These are phyloP conservation scores for Glycyrrhiza uralensis DNA, from an alignment of 306 rosid genomes.

Conservation along the genomic window DNA sequence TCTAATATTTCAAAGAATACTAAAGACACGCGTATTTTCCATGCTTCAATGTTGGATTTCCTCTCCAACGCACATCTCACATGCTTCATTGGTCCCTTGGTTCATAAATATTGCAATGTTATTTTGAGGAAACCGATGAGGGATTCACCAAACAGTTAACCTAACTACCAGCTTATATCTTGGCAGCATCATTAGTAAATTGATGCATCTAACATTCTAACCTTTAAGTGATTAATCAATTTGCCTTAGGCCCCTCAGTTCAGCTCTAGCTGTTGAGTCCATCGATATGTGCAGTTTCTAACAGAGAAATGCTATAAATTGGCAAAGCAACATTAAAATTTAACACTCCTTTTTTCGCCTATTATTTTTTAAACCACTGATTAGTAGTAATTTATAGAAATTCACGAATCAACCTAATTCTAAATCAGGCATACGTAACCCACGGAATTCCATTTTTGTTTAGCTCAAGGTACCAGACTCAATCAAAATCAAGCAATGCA, in stretches of 20 bases:
- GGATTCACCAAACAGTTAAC: background rate
- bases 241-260: background rate
- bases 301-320: background rate
- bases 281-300: background rate
- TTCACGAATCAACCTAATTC: background rate
- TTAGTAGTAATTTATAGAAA: background rate
- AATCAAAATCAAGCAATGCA: background rate
- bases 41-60: background rate
- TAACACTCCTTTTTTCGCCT: background rate
- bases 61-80: no score
- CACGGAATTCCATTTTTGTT: background rate
- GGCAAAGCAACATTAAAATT: background rate
- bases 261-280: background rate
- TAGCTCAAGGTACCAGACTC: background rate
- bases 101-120: constrained; percentile 10
- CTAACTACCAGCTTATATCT: background rate
- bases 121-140: background rate
- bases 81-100: background rate
- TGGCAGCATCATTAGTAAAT: background rate
- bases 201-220: background rate
- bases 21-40: background rate
- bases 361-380: background rate
- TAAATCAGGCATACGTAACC: background rate
- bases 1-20: constrained; percentile 5
- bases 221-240: background rate